Percentiles rank a stretch among this genome's conserved stretches.
phyloP scores from a whole-genome alignment of 1,139 yeast species.

The Magnusiomyces clavatus region DNA sequence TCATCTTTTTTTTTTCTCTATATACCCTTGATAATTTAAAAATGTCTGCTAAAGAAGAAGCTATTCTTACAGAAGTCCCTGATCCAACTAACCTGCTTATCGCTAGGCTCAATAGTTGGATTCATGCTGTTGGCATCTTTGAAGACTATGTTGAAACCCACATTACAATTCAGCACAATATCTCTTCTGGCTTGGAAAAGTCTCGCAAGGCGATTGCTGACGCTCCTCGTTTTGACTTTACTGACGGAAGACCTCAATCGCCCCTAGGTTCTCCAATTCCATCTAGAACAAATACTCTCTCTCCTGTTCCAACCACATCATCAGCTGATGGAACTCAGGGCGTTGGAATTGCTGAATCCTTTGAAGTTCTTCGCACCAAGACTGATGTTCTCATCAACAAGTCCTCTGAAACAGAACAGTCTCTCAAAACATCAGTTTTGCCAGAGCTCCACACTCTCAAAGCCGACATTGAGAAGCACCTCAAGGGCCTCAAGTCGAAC shows the following conservation, averaged over 20 bases:
- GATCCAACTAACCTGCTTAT: conserved; percentile 33
- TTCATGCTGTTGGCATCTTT: conserved; percentile 27
- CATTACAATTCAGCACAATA: conserved; percentile 23
- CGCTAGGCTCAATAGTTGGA: conserved; percentile 34
- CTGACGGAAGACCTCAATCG: neutral
- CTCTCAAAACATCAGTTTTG: conserved; percentile 27
- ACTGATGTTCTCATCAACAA: conserved; percentile 31
- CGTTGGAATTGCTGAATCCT: conserved; percentile 32
- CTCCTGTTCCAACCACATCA: conserved; percentile 5
- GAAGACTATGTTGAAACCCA: conserved; percentile 28
- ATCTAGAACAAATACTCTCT: neutral
- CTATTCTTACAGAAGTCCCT: conserved; percentile 21
- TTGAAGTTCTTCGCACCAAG: conserved; percentile 26
- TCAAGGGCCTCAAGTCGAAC: conserved; percentile 32
- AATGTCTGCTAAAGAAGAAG: conserved; percentile 19
- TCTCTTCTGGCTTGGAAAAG: conserved; percentile 29
- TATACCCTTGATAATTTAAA: neutral
- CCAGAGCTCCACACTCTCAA: conserved; percentile 32
- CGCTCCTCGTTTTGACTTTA: conserved; percentile 29
- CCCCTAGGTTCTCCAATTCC: conserved; percentile 3
- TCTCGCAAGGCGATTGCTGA: conserved; percentile 29
- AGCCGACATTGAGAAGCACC: conserved; percentile 36
- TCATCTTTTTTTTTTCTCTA: too few species aligned
- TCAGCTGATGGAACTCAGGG: conserved; percentile 9
- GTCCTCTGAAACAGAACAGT: conserved; percentile 29